Percentiles rank a stretch among this genome's conserved stretches.
phyloP scores from a whole-genome alignment of 768 basidiomycete genomes.

The Coprinopsis marcescibilis region DNA sequence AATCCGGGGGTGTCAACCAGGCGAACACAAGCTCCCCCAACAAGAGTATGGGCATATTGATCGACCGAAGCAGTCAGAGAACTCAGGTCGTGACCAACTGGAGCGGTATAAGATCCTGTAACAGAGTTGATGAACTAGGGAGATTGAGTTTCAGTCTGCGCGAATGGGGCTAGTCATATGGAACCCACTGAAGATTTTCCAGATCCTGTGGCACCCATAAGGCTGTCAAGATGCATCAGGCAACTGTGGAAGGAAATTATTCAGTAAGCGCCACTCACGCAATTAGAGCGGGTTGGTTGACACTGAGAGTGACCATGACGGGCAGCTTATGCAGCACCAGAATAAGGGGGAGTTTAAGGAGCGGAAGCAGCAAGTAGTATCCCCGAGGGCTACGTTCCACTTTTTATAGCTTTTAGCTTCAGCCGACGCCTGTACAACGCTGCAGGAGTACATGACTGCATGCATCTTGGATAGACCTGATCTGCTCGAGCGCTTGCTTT shows the following conservation, averaged over 20 bases:
- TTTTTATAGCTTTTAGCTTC: too few species aligned
- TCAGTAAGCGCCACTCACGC: not conserved
- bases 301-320: too few species aligned
- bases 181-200: constrained; percentile 5
- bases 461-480: too few species aligned
- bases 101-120: not conserved
- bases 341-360: too few species aligned
- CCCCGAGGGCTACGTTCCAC: too few species aligned
- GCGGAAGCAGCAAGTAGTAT: too few species aligned
- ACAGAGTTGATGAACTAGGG: constrained; percentile 6
- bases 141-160: not conserved
- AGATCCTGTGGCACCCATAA: constrained; percentile 3
- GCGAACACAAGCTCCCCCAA: not conserved
- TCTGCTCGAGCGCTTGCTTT: too few species aligned
- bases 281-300: not conserved
- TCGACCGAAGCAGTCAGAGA: not conserved
- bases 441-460: too few species aligned
- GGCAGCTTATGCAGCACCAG: too few species aligned
- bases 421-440: too few species aligned
- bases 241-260: not conserved
- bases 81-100: not conserved
- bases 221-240: not conserved
- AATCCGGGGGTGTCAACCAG: constrained; percentile 7
- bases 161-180: not conserved
- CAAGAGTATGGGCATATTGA: not conserved